Base-by-base conservation (phyloP, 1,139 yeast genomes). In the Taphrina populina region DNA sequence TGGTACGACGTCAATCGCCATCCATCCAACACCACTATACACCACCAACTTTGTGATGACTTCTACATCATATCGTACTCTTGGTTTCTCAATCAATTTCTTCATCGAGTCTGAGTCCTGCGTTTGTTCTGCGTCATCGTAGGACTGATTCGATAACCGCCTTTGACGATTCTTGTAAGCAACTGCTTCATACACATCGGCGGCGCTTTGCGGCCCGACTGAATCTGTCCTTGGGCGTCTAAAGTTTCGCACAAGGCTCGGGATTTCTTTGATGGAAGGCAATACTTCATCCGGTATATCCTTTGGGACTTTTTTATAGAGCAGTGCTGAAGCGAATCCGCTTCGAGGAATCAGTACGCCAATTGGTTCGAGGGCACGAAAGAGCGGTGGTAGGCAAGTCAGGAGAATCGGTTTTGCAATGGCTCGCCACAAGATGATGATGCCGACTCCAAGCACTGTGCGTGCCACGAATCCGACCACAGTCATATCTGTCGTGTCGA, bases 351-450 rank as follows among this genome's bases (percentile, higher is more conserved):
- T 65, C 10, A 67, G 61, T 13, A 73, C 56, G n/a, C 76, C 76
- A 13, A 66, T 58, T 24, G 61, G 61, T 44, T 69, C 70, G 33
- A 71, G 59, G 23, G 63, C 57, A 24, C 75, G 66, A 64, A 67
- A 71, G 11, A 73, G 56, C 2, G 75, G 75, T 3, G 76, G 76
- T 27, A 73, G 64, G 19, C 62, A 56, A 17, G 77, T 74, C 63
- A 78, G 76, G 1, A 86, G 70, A 1, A 80, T 63, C 15, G 84
- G 84, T 67, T 87, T 88, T 60, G 87, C 77, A 2, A 79, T 55
- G 0, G 78, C 69, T 61, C 87, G 82, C 95, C 95, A 88, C 0
- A 74, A 61, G 0, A 80, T 79, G 34, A 88, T 84, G n/a, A 77
- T 59, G 0, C 66, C 59, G 1, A 84, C 76, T 2, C 95, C 95